Base-by-base conservation (phyloP, 495 filamentous ascomycete genomes). In the Podospora pseudopauciseta region DNA sequence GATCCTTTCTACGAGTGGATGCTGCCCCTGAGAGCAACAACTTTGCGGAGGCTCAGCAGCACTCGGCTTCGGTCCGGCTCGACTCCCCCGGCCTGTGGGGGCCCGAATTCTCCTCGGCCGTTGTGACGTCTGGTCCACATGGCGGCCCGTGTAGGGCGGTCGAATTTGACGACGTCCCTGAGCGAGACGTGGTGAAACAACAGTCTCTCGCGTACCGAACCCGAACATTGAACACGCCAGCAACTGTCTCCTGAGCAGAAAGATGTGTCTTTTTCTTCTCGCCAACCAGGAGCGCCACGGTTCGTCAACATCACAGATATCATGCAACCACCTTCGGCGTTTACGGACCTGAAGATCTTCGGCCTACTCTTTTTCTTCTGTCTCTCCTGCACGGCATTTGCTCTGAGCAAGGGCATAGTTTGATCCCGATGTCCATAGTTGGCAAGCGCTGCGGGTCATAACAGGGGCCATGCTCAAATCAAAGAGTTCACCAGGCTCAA, bases 331-430 rank as follows among this genome's bases (percentile, higher is more conserved):
- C 7, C 59, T 30, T 28, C 59, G 23, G 27, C 4, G 26, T 26
- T 28, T 13, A 26, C 59, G 59, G 59, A 18, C 59, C 59, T 23
- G 27, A 26, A 28, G 26, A 28, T 28, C 61, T 63, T n/a, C 16
- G 15, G 2, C 61, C 39, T 49, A 11, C 61, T 19, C 32, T 63
- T 11, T 11, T 49, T 23, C 6, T 32, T 39, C 61, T 49, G 4
- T 61, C 49, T 63, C 18, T 63, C 1, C 27, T 63, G 61, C 28
- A 44, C 61, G 61, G 61, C 34, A 63, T 63, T 63, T 63, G 28
- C 39, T n/a, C 19, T 28, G 18, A 11, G 9, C 30, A 62, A 26
- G 26, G 60, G 30, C 19, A 28, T 27, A 62, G 60, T 26, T n/a
- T 58, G 55, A n/a, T 20, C 55, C 55, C 23, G 55, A 20, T 15